Evolutionary conservation across 2,329 filamentous ascomycete species (phyloP).

Genomic region (Stemphylium lycopersici): DNA sequence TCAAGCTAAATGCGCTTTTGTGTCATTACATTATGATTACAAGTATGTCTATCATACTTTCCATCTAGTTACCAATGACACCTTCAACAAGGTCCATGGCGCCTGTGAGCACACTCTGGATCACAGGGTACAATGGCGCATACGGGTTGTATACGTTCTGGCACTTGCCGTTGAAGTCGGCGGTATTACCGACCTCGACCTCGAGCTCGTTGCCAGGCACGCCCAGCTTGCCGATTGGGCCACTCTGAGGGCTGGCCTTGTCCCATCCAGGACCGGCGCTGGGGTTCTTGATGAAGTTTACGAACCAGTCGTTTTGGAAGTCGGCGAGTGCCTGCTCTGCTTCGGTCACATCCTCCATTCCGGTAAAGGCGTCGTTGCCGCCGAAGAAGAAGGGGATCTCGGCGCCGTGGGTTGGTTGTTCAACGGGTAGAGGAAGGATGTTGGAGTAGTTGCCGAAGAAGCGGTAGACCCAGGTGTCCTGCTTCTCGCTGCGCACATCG

Average conservation of each 20-base stretch:
- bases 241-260: constrained; percentile 38
- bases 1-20: too few relatives aligned
- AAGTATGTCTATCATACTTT: too few relatives aligned
- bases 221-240: constrained; percentile 43
- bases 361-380: constrained; percentile 53
- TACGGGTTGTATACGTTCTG: constrained; percentile 36
- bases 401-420: constrained; percentile 49
- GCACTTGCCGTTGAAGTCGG: constrained; percentile 45
- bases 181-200: constrained; percentile 34
- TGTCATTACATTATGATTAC: too few relatives aligned
- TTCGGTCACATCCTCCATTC: constrained; percentile 43
- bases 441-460: constrained; percentile 53
- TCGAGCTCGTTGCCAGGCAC: constrained; percentile 46
- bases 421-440: constrained; percentile 30
- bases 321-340: constrained; percentile 52
- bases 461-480: constrained; percentile 54
- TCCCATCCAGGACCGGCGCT: constrained; percentile 52
- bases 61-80: constrained; percentile 1
- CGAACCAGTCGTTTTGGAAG: constrained; percentile 52
- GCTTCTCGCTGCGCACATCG: constrained; percentile 47
- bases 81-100: background rate
- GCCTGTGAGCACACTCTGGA: constrained; percentile 19
- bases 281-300: constrained; percentile 55
- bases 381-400: constrained; percentile 57
- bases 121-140: constrained; percentile 28